Conservation (phyloP, 176 grass and related monocot genomes). For the Saccharum spontaneum region DNA sequence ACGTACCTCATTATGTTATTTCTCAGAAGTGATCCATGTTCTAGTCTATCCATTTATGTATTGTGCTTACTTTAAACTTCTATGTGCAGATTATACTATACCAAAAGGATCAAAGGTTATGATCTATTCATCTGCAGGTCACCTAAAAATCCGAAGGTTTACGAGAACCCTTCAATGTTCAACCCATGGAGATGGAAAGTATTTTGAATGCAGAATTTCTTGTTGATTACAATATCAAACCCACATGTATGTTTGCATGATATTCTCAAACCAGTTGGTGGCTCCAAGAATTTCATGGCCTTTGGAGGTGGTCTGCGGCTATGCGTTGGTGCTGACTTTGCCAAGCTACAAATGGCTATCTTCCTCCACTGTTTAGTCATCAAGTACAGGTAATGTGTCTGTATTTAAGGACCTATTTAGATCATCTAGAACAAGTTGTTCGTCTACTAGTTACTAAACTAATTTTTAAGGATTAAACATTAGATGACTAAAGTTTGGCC, state of each 20-base stretch:
- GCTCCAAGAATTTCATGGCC: slow-evolving; percentile 65
- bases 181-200: slow-evolving; percentile 78
- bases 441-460: too few relatives aligned
- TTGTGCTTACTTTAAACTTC: background rate
- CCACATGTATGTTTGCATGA: background rate
- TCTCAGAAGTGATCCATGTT: background rate
- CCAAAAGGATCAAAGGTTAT: slow-evolving; percentile 57
- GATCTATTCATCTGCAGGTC: slow-evolving; percentile 41
- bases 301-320: slow-evolving; percentile 57
- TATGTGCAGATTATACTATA: slow-evolving; percentile 41
- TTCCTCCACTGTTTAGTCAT: slow-evolving; percentile 65
- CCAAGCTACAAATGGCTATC: slow-evolving; percentile 51
- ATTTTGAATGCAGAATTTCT: background rate
- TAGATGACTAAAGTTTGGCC: too few relatives aligned
- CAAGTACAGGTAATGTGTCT: slow-evolving; percentile 45
- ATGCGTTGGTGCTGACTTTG: slow-evolving; percentile 62
- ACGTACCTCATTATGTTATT: too few relatives aligned
- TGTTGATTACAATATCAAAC: background rate
- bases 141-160: slow-evolving; percentile 40
- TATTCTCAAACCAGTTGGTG: slow-evolving; percentile 38
- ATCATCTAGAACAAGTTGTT: too few relatives aligned
- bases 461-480: too few relatives aligned
- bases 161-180: slow-evolving; percentile 48
- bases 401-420: too few relatives aligned
- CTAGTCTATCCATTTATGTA: background rate